Conservation (phyloP, 257 asterid species). For the Marsdenia floribunda region DNA sequence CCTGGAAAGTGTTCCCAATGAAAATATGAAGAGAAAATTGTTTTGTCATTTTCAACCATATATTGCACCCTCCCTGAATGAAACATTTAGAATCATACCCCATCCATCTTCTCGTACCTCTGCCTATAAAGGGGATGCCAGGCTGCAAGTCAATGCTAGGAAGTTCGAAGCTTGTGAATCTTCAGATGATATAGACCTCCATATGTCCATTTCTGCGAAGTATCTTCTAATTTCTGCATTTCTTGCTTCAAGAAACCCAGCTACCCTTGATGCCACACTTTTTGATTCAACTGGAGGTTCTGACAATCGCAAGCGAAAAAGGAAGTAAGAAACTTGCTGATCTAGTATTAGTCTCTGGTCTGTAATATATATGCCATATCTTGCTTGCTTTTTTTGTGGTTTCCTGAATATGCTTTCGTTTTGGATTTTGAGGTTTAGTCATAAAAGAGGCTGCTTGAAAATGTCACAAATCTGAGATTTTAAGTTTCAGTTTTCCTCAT, state of each 20-base stretch:
- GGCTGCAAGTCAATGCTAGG: constrained; percentile 36
- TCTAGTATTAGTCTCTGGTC: background rate
- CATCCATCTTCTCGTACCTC: constrained; percentile 37
- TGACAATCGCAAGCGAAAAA: constrained; percentile 59
- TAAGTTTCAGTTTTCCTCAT: background rate
- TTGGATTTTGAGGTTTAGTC: background rate
- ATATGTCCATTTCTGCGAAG: constrained; percentile 82
- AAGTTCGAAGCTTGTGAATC: constrained; percentile 40
- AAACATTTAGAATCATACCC: constrained; percentile 49
- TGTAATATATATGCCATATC: background rate
- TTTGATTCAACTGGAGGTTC: constrained; percentile 95
- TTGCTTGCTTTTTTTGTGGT: background rate
- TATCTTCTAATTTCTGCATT: constrained; percentile 90
- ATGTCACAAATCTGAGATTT: background rate
- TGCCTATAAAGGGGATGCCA: constrained; percentile 31
- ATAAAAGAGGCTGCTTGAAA: background rate
- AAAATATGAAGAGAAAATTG: constrained; percentile 57
- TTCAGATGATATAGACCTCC: constrained; percentile 54
- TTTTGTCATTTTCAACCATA: constrained; percentile 59
- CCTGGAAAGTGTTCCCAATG: constrained; percentile 42
- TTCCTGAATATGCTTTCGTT: background rate
- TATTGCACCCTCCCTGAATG: constrained; percentile 51
- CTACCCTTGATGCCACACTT: constrained; percentile 91
- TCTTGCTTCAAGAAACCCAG: constrained; percentile 96
- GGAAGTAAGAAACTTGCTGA: constrained; percentile 56